phyloP scores from a whole-genome alignment of 208 protist species.

The Trypanosoma lewisi region DNA sequence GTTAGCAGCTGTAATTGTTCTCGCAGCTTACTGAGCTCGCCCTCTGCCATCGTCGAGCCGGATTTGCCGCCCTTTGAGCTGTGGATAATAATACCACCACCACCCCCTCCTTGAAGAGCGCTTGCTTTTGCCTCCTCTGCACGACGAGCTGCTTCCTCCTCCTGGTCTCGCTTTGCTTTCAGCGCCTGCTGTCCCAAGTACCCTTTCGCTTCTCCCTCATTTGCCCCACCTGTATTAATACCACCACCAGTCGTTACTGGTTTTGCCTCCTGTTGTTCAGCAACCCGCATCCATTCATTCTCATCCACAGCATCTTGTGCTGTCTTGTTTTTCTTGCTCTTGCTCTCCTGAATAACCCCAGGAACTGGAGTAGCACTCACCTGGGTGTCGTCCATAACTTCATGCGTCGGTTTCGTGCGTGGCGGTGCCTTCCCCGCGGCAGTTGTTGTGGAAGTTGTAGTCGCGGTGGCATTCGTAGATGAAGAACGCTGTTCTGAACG shows the following conservation, averaged over 20 bases:
- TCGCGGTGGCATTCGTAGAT: slow-evolving; percentile 14
- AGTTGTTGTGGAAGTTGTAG: slow-evolving; percentile 17
- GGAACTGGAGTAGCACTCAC: slow-evolving; percentile 36
- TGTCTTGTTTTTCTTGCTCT: slow-evolving; percentile 22
- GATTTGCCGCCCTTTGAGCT: slow-evolving; percentile 31
- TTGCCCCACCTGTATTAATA: slow-evolving; percentile 28
- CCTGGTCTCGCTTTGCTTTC: slow-evolving; percentile 78
- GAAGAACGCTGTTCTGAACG: slow-evolving; percentile 7
- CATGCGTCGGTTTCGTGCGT: slow-evolving; percentile 69
- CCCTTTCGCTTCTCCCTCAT: slow-evolving; percentile 66
- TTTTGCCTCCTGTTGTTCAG: slow-evolving; percentile 64
- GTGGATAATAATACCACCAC: slow-evolving; percentile 75
- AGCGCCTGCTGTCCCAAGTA: slow-evolving; percentile 83
- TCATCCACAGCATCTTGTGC: slow-evolving; percentile 35
- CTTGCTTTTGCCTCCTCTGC: slow-evolving; percentile 11
- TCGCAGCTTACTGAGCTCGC: slow-evolving; percentile 74
- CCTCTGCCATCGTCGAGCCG: slow-evolving; percentile 52
- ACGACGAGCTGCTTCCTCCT: slow-evolving; percentile 37
- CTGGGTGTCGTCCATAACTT: slow-evolving; percentile 52
- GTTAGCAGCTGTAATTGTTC: slow-evolving; percentile 88
- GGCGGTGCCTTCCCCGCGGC: slow-evolving; percentile 67
- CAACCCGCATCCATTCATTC: slow-evolving; percentile 79
- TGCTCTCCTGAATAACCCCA: slow-evolving; percentile 64
- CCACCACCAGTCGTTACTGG: slow-evolving; percentile 27
- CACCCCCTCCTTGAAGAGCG: slow-evolving; percentile 6